Conservation (phyloP, 108 stramenopile species). For the Cyclostephanos tholiformis region DNA sequence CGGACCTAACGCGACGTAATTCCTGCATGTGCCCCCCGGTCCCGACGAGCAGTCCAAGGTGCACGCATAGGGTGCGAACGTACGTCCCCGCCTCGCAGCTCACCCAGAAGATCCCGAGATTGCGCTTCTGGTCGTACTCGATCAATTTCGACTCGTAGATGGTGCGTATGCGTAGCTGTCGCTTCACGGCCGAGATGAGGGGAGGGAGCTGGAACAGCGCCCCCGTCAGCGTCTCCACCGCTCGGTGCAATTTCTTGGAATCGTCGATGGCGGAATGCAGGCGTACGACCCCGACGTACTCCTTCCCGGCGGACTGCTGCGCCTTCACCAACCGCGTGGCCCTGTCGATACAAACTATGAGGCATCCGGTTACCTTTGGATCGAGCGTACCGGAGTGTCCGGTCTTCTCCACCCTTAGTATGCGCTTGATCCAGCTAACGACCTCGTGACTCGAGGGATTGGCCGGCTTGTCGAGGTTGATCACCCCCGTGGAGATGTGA, state of each 20-base stretch:
- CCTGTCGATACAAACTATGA: conserved; percentile 99
- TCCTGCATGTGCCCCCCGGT: conserved; percentile 99
- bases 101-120: conserved; percentile 96
- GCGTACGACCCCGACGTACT: conserved; percentile 98
- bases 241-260: conserved; percentile 80
- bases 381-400: conserved; percentile 99
- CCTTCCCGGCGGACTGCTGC: conserved; percentile 98
- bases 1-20: conserved; percentile 94
- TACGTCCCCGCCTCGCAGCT: conserved; percentile 99
- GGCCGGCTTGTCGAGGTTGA: conserved; percentile 99
- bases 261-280: conserved; percentile 93
- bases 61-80: conserved; percentile 98
- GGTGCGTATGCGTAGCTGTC: conserved; percentile 98
- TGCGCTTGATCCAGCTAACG: conserved; percentile 99
- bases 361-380: conserved; percentile 99
- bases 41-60: conserved; percentile 94
- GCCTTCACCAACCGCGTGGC: conserved; percentile 99
- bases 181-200: conserved; percentile 98
- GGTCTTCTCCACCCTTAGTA: conserved; percentile 99
- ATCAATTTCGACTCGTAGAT: conserved; percentile 97
- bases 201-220: conserved; percentile 99
- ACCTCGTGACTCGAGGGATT: conserved; percentile 99
- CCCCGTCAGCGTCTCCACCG: conserved; percentile 96
- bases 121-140: conserved; percentile 95
- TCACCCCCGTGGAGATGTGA: conserved; percentile 96